phyloP scores from a whole-genome alignment of 352 stramenopile species.

The Phytophthora pisi region DNA sequence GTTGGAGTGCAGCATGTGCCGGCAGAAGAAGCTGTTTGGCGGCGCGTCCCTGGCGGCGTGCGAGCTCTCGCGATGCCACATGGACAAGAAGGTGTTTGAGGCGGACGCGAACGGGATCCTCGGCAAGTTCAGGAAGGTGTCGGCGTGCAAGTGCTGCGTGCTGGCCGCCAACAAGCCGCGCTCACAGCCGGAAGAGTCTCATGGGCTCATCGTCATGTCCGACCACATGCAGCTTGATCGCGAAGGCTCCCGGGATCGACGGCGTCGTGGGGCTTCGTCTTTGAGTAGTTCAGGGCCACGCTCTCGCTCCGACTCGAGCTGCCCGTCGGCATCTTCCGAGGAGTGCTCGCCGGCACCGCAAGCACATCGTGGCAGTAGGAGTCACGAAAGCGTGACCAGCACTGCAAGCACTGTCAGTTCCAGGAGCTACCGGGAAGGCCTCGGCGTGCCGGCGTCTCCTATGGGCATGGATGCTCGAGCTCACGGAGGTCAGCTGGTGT shows the following conservation, averaged over 20 bases:
- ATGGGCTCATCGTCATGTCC: constrained; percentile 27
- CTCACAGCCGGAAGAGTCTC: constrained; percentile 19
- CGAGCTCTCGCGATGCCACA: constrained; percentile 35
- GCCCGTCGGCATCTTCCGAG: constrained; percentile 18
- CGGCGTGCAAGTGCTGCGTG: constrained; percentile 33
- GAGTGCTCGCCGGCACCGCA: constrained; percentile 4
- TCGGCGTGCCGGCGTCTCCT: constrained; percentile 4
- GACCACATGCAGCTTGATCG: constrained; percentile 21
- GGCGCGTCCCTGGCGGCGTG: constrained; percentile 34
- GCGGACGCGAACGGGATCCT: constrained; percentile 27
- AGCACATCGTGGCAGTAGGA: not conserved
- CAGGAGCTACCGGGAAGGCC: constrained; percentile 4
- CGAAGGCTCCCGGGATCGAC: constrained; percentile 15
- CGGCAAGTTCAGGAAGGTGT: constrained; percentile 23
- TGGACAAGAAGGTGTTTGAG: constrained; percentile 42
- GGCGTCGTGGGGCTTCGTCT: constrained; percentile 15
- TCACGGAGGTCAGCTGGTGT: constrained; percentile 17
- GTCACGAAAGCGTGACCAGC: constrained; percentile 13
- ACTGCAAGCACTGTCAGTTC: constrained; percentile 10
- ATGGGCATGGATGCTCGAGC: not conserved
- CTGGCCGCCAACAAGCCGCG: constrained; percentile 25
- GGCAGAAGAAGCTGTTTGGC: constrained; percentile 40
- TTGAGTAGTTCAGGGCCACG: constrained; percentile 13
- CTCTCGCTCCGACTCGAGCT: constrained; percentile 20
- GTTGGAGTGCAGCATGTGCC: constrained; percentile 47